These are phyloP conservation scores for Cercis canadensis DNA, from an alignment of 306 rosid genomes.

Conservation along the genomic window DNA sequence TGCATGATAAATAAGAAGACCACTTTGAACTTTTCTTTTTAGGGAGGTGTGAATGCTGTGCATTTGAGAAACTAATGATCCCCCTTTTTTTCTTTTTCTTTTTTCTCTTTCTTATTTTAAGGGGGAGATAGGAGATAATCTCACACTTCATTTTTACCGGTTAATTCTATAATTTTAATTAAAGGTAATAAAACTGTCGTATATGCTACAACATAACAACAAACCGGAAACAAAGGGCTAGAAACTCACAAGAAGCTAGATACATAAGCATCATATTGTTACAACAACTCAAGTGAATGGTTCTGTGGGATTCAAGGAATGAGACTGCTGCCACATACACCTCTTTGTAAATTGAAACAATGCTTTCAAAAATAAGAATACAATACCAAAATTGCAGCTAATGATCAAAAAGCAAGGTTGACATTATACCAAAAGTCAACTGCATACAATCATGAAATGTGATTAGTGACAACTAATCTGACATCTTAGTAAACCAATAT, in stretches of 20 bases:
- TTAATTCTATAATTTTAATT: conserved; percentile 11
- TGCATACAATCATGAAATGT: conserved; percentile 4
- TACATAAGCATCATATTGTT: conserved; percentile 13
- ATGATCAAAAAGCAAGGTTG: conserved; percentile 32
- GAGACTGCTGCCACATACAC: conserved; percentile 3
- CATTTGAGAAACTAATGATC: background rate
- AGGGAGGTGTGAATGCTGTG: too few relatives aligned
- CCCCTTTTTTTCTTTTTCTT: background rate
- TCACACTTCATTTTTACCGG: conserved; percentile 5
- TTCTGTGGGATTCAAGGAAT: background rate
- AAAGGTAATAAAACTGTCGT: conserved; percentile 6
- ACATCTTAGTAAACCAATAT: background rate
- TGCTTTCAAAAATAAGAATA: conserved; percentile 14
- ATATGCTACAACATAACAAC: conserved; percentile 19
- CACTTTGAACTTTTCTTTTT: background rate
- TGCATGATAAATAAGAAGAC: conserved; percentile 43
- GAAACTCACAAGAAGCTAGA: background rate
- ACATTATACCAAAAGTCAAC: conserved; percentile 22
- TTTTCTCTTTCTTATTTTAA: conserved; percentile 26
- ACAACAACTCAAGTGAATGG: conserved; percentile 14
- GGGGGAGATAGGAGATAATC: conserved; percentile 16
- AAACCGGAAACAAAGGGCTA: background rate
- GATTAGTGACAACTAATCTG: background rate
- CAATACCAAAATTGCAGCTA: conserved; percentile 31
- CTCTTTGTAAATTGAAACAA: conserved; percentile 8